These are phyloP conservation scores for Trichoderma erinaceum DNA, from an alignment of 495 filamentous ascomycete genomes.

Conservation along the genomic window DNA sequence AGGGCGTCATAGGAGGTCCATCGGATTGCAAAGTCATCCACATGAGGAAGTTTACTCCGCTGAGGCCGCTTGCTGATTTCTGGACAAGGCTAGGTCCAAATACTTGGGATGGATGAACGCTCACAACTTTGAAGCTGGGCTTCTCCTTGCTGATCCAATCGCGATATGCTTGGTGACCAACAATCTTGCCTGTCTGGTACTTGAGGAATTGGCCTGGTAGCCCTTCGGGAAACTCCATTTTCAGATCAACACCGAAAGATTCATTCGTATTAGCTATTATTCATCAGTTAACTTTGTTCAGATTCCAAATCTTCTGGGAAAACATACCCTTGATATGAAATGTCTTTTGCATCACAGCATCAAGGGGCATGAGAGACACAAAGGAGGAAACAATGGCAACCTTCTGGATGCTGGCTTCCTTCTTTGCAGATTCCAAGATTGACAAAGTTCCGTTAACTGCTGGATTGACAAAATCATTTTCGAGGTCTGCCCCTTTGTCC, in stretches of 20 bases:
- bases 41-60: constrained; percentile 4
- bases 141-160: neutral
- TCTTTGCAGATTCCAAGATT: neutral
- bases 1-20: constrained; percentile 8
- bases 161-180: constrained; percentile 1
- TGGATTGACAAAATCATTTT: neutral
- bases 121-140: neutral
- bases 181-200: constrained; percentile 10
- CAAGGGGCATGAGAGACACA: neutral
- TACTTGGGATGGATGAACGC: constrained; percentile 3
- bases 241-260: neutral
- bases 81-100: constrained; percentile 3
- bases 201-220: constrained; percentile 1
- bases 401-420: neutral
- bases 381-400: constrained; percentile 1
- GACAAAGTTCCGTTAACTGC: neutral
- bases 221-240: neutral
- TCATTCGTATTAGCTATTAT: neutral
- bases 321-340: constrained; percentile 6
- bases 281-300: neutral
- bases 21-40: neutral
- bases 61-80: neutral
- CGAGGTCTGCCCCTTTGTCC: neutral
- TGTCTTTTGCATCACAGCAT: neutral
- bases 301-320: neutral